Evolutionary conservation across 495 filamentous ascomycete species (phyloP).

Genomic region (Clohesyomyces aquaticus): DNA sequence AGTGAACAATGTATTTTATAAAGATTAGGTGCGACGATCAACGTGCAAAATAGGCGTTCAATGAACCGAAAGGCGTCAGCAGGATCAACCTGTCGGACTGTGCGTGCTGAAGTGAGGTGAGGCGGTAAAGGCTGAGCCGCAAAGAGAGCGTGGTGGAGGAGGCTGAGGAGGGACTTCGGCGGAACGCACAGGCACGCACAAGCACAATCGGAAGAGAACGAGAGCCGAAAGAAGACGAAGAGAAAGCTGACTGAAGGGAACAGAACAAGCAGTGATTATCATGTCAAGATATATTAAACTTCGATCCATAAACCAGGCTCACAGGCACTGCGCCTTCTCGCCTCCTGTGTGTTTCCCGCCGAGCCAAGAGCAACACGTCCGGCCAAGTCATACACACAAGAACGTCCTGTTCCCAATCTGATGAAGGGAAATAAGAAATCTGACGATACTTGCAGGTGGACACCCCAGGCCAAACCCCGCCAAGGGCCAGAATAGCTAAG

Average conservation of each 20-base stretch:
- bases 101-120: not conserved
- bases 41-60: constrained; percentile 3
- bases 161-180: not conserved
- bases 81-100: constrained; percentile 13
- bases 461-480: constrained; percentile 14
- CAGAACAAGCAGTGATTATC: constrained; percentile 5
- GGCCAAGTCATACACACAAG: constrained; percentile 34
- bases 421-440: constrained; percentile 7
- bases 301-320: no score
- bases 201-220: constrained; percentile 2
- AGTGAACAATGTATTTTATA: not conserved
- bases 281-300: constrained; percentile 16
- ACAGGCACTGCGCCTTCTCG: not conserved
- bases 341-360: not conserved
- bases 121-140: not conserved
- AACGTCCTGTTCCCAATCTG: not conserved
- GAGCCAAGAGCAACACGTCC: constrained; percentile 13
- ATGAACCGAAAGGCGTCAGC: not conserved
- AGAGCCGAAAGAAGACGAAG: constrained; percentile 5
- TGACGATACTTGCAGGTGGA: constrained; percentile 2
- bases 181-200: not conserved
- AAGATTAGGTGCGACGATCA: constrained; percentile 14
- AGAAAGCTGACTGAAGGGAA: not conserved
- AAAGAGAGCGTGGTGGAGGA: not conserved
- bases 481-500: constrained; percentile 9